Conservation (phyloP, 805 yeast genomes). For the Ogataea sp. region DNA sequence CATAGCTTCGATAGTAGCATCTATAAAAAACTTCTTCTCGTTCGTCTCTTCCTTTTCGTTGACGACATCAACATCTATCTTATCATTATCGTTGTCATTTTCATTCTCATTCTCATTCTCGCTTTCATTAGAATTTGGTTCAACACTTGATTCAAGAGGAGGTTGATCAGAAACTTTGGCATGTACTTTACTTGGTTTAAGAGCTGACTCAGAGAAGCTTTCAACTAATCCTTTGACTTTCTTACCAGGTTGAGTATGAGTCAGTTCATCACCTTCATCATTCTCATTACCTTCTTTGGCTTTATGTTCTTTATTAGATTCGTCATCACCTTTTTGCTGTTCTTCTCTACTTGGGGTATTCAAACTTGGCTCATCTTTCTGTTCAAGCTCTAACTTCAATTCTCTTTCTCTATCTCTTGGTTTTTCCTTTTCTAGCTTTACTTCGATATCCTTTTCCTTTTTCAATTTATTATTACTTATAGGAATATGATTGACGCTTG, state of each 20-base stretch:
- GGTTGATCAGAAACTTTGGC: neutral
- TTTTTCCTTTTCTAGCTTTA: neutral
- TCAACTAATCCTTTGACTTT: neutral
- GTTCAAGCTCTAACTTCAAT: neutral
- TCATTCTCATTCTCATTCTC: neutral
- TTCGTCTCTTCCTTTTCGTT: neutral
- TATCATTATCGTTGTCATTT: neutral
- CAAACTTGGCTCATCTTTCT: neutral
- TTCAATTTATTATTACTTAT: neutral
- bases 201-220: neutral
- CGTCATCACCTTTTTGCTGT: neutral
- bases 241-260: neutral
- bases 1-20: neutral
- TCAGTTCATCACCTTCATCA: neutral
- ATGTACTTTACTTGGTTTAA: neutral
- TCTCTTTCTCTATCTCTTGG: neutral
- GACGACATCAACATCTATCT: neutral
- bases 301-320: neutral
- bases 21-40: no score
- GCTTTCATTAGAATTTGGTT: neutral
- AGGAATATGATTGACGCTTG: neutral
- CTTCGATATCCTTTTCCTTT: neutral
- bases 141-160: neutral
- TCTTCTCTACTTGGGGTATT: neutral
- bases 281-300: constrained; percentile 1